These are phyloP conservation scores for Suillus placidus DNA, from an alignment of 768 basidiomycete genomes.

Conservation along the genomic window DNA sequence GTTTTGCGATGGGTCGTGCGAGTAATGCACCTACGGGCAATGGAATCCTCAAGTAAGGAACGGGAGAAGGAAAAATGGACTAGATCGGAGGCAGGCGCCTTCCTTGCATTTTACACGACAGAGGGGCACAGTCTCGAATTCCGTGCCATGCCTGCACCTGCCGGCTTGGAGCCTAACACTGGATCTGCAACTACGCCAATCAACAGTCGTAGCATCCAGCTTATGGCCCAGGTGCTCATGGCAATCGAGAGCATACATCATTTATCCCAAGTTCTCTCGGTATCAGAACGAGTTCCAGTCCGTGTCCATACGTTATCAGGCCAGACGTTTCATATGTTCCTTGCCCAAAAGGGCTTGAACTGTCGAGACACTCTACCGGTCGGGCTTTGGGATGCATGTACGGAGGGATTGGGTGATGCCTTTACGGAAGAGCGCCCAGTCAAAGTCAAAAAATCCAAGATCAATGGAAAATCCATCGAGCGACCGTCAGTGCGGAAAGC, in stretches of 20 bases:
- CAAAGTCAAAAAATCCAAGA: conserved; percentile 43
- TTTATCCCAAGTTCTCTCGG: conserved; percentile 62
- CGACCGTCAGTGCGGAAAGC: conserved; percentile 23
- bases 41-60: conserved; percentile 55
- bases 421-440: conserved; percentile 52
- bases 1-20: conserved; percentile 64
- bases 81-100: conserved; percentile 56
- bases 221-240: conserved; percentile 63
- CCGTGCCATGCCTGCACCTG: conserved; percentile 16
- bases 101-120: conserved; percentile 54
- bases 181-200: conserved; percentile 32
- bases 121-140: conserved; percentile 7
- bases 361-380: conserved; percentile 29
- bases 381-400: conserved; percentile 50
- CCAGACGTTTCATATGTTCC: conserved; percentile 52
- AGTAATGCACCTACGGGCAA: conserved; percentile 51
- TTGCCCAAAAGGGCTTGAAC: conserved; percentile 39
- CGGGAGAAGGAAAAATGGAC: conserved; percentile 74
- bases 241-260: conserved; percentile 62
- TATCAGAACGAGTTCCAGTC: conserved; percentile 50
- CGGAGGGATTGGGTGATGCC: conserved; percentile 47
- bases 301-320: conserved; percentile 61
- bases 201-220: conserved; percentile 64
- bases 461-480: conserved; percentile 10
- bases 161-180: conserved; percentile 15